A percentile compares a stretch with the other conserved stretches of the same genome.
Conservation (phyloP, 2,329 filamentous ascomycete genomes). For the Claviceps sp. region DNA sequence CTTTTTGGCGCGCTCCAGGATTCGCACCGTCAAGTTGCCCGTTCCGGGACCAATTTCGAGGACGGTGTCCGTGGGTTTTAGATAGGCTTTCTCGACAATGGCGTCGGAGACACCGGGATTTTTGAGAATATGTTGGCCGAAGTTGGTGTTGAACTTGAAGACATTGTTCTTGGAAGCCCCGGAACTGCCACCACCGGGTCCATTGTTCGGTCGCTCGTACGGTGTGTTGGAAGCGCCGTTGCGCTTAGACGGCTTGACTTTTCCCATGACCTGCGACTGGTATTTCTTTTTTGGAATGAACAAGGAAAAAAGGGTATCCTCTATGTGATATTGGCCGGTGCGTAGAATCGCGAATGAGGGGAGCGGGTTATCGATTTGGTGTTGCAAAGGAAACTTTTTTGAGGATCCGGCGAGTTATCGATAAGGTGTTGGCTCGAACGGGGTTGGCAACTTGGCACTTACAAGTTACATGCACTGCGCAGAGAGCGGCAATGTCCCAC, state of each 20-base stretch:
- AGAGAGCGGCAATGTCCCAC: background rate
- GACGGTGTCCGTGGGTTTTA: constrained; percentile 83
- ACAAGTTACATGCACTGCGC: too few species aligned
- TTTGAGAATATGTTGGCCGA: constrained; percentile 83
- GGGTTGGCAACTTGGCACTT: too few species aligned
- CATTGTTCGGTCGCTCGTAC: constrained; percentile 26
- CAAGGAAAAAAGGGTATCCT: background rate
- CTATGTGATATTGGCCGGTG: constrained; percentile 1
- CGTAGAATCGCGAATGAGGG: constrained; percentile 2
- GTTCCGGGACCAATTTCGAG: constrained; percentile 88
- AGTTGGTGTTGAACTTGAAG: constrained; percentile 92
- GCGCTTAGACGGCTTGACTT: constrained; percentile 39
- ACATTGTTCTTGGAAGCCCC: constrained; percentile 55
- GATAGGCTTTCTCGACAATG: constrained; percentile 58
- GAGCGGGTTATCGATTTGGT: background rate
- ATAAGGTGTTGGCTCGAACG: constrained; percentile 6
- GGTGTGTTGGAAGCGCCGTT: constrained; percentile 29
- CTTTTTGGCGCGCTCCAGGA: constrained; percentile 76
- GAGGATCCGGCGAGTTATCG: constrained; percentile 9
- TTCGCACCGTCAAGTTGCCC: constrained; percentile 78
- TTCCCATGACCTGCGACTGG: constrained; percentile 31
- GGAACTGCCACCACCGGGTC: constrained; percentile 6
- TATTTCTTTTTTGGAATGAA: too few species aligned
- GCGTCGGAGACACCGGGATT: constrained; percentile 74
- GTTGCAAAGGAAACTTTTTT: constrained; percentile 4